Percentiles rank a stretch among this genome's conserved stretches.
These are phyloP conservation scores for Lycium barbarum DNA, from an alignment of 257 asterid genomes.

Conservation along the genomic window DNA sequence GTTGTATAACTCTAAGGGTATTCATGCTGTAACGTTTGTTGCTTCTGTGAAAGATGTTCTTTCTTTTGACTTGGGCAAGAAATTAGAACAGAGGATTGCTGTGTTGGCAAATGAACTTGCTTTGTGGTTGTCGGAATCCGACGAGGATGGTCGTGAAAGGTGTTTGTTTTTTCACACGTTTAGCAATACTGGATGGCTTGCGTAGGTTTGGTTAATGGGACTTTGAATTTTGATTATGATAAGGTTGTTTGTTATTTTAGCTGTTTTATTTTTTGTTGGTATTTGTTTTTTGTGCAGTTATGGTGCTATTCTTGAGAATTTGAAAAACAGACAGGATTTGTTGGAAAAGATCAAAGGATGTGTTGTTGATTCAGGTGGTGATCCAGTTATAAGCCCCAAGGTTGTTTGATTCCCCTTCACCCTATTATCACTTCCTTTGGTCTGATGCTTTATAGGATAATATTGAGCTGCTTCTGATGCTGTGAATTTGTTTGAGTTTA, in stretches of 20 bases:
- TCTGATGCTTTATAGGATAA: neutral
- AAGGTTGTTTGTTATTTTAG: neutral
- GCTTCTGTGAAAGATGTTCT: conserved; percentile 79
- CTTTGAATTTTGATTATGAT: conserved; percentile 5
- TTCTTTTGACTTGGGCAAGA: conserved; percentile 75
- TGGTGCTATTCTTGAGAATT: conserved; percentile 76
- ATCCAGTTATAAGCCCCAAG: conserved; percentile 85
- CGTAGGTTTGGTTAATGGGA: conserved; percentile 65
- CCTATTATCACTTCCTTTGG: neutral
- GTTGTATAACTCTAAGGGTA: conserved; percentile 66
- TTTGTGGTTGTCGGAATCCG: conserved; percentile 61
- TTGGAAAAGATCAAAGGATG: conserved; percentile 81
- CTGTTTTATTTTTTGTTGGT: neutral
- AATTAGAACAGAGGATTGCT: conserved; percentile 60
- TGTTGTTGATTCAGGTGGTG: conserved; percentile 91
- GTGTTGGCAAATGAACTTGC: conserved; percentile 58
- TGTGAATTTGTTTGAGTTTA: neutral
- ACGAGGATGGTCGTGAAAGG: conserved; percentile 58
- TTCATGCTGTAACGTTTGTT: conserved; percentile 71
- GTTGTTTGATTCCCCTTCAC: conserved; percentile 40
- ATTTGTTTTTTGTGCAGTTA: conserved; percentile 50
- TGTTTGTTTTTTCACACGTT: conserved; percentile 80
- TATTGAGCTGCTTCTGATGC: neutral
- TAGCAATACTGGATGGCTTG: conserved; percentile 97
- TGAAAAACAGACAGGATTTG: conserved; percentile 59